Evolutionary conservation across 345 rosid species (phyloP), one percentile per base, ranked within the genome.

Genomic region (Acer saccharum): DNA sequence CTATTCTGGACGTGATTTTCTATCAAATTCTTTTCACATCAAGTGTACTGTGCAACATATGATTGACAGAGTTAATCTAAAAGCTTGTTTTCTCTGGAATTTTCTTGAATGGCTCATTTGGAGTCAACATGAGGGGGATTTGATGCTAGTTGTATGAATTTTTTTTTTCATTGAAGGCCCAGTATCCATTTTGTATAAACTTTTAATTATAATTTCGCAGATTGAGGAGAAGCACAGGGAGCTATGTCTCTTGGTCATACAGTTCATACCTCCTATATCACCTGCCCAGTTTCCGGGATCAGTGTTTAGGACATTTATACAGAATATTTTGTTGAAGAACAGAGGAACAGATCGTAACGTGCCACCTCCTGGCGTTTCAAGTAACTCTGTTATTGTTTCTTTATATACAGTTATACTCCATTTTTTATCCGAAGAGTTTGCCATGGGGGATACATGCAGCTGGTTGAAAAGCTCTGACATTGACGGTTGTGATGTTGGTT

Each of bases 161-260:
- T 52, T 8, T 17, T 17, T 52, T 48, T 74, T 23, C 23, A 17
- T 63, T 23, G 10, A 27, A 44, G 13, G 69, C 77, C 16, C 50
- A 25, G 6, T 43, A 27, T n/a, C 2, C 1, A 44, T 46, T 23
- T 20, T 58, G 10, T 57, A 35, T 11, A 12, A 32, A 71, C 3
- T n/a, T 16, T 39, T 54, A 32, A 4, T 66, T 75, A 0, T 66
- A 32, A 29, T 66, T 54, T 75, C 57, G 81, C 87, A 95, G 99
- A 96, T 96, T 29, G 99, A 96, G 86, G 98, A 93, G 82, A 93
- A 92, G 90, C 98, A 95, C 75, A 87, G 95, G 81, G 94, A 92
- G 74, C 91, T 96, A 20, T 96, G 98, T 84, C 93, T 88, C 72
- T 77, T 96, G 85, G 98, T 96, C 77, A 94, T 96, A 82, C 95